A percentile compares a stretch with the other conserved stretches of the same genome.
phyloP scores from a whole-genome alignment of 805 yeast species.

The Saccharomycopsis fermentans region DNA sequence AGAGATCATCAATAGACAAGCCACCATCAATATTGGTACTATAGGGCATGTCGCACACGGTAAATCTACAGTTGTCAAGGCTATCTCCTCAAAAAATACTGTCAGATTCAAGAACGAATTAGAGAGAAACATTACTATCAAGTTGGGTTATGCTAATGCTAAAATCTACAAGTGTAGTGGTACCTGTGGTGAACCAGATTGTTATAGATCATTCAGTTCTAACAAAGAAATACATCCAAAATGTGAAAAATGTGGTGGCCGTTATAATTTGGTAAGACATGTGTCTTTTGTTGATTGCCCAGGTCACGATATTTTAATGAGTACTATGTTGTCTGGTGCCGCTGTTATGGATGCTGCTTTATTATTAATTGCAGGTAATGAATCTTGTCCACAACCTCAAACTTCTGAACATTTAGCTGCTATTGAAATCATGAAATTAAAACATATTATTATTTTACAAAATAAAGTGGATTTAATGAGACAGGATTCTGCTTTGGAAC shows the following conservation, averaged over 20 bases:
- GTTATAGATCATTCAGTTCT: slow-evolving; percentile 89
- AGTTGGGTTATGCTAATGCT: slow-evolving; percentile 97
- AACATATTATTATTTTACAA: slow-evolving; percentile 91
- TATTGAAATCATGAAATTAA: slow-evolving; percentile 96
- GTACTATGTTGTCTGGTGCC: slow-evolving; percentile 99
- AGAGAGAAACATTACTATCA: slow-evolving; percentile 97
- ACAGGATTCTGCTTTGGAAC: slow-evolving; percentile 93
- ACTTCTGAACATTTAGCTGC: slow-evolving; percentile 99
- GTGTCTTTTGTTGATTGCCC: slow-evolving; percentile 99
- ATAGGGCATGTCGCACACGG: slow-evolving; percentile 97
- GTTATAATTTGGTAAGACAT: slow-evolving; percentile 86
- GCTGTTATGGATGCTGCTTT: slow-evolving; percentile 99
- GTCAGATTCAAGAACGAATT: slow-evolving; percentile 98
- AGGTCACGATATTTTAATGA: slow-evolving; percentile 99
- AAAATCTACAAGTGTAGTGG: slow-evolving; percentile 91
- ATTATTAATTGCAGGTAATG: slow-evolving; percentile 93
- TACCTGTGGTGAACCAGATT: slow-evolving; percentile 84
- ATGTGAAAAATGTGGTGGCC: slow-evolving; percentile 81
- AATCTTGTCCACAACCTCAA: slow-evolving; percentile 99
- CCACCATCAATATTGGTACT: slow-evolving; percentile 96
- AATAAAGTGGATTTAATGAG: slow-evolving; percentile 98
- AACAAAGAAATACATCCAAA: slow-evolving; percentile 93
- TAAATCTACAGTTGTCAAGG: slow-evolving; percentile 86
- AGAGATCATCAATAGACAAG: slow-evolving; percentile 96
- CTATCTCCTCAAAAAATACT: slow-evolving; percentile 97